Evolutionary conservation across 495 filamentous ascomycete genomes (phyloP).

Genomic region (Xylaria sp.): DNA sequence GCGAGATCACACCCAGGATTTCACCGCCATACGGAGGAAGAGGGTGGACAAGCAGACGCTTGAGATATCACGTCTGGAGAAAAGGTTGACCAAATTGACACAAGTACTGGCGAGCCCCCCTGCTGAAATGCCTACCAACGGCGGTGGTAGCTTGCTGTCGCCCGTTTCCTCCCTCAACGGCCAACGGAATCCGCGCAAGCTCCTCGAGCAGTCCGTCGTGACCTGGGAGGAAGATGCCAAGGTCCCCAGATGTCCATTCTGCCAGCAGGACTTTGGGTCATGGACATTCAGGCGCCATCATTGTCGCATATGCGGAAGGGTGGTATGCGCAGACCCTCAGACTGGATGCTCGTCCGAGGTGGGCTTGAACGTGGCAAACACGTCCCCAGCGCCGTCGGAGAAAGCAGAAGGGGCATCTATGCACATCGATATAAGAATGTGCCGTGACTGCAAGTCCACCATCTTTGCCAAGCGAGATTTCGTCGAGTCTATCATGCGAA

Average conservation of each 20-base stretch:
- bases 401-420: slow-evolving; percentile 57
- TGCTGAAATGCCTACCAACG: slow-evolving; percentile 55
- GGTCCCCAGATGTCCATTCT: slow-evolving; percentile 86
- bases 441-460: slow-evolving; percentile 83
- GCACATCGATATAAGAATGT: slow-evolving; percentile 85
- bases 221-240: slow-evolving; percentile 92
- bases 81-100: slow-evolving; percentile 88
- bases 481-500: slow-evolving; percentile 67
- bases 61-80: slow-evolving; percentile 89
- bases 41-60: slow-evolving; percentile 83
- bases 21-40: slow-evolving; percentile 71
- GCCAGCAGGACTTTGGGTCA: slow-evolving; percentile 88
- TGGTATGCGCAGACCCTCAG: slow-evolving; percentile 85
- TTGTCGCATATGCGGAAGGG: slow-evolving; percentile 88
- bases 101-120: slow-evolving; percentile 78
- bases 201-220: slow-evolving; percentile 88
- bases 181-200: slow-evolving; percentile 70
- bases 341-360: slow-evolving; percentile 88
- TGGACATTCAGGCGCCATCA: slow-evolving; percentile 93
- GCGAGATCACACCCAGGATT: slow-evolving; percentile 73
- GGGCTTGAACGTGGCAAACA: slow-evolving; percentile 71
- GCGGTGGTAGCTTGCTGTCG: slow-evolving; percentile 37
- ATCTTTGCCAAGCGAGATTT: slow-evolving; percentile 89
- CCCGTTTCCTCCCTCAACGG: slow-evolving; percentile 43
- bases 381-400: slow-evolving; percentile 32